Conservation (phyloP, 805 yeast genomes). For the Ogataea nonfermentans region DNA sequence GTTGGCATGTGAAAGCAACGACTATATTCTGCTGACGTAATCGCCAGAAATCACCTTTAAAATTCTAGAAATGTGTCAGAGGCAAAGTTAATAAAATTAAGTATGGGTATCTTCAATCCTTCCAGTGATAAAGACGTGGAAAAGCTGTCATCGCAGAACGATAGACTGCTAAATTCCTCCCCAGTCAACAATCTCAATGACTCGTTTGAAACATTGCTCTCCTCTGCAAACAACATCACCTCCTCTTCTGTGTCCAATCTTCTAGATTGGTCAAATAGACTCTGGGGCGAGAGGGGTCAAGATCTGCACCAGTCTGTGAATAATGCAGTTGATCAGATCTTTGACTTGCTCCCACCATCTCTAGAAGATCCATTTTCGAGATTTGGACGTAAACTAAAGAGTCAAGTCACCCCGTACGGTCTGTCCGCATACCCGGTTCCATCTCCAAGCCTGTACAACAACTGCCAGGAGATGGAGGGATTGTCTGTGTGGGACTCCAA, state of each 20-base stretch:
- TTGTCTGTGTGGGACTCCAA: slow-evolving; percentile 73
- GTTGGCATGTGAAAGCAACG: slow-evolving; percentile 15
- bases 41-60: neutral
- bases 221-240: slow-evolving; percentile 21
- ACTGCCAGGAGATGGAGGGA: slow-evolving; percentile 67
- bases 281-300: neutral
- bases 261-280: slow-evolving; percentile 14
- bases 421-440: slow-evolving; percentile 30
- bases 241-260: slow-evolving; percentile 17
- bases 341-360: slow-evolving; percentile 3
- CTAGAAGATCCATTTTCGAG: neutral
- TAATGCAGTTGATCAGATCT: neutral
- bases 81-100: neutral
- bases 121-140: slow-evolving; percentile 17
- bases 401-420: slow-evolving; percentile 21
- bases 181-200: slow-evolving; percentile 9
- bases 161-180: slow-evolving; percentile 2
- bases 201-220: slow-evolving; percentile 12
- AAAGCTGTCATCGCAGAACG: neutral
- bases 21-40: neutral
- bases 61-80: slow-evolving; percentile 1
- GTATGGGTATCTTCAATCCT: slow-evolving; percentile 23
- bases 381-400: slow-evolving; percentile 5
- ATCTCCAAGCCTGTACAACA: slow-evolving; percentile 48
- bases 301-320: neutral